phyloP scores from a whole-genome alignment of 2,329 filamentous ascomycete genomes.

The Xylaria sp. region DNA sequence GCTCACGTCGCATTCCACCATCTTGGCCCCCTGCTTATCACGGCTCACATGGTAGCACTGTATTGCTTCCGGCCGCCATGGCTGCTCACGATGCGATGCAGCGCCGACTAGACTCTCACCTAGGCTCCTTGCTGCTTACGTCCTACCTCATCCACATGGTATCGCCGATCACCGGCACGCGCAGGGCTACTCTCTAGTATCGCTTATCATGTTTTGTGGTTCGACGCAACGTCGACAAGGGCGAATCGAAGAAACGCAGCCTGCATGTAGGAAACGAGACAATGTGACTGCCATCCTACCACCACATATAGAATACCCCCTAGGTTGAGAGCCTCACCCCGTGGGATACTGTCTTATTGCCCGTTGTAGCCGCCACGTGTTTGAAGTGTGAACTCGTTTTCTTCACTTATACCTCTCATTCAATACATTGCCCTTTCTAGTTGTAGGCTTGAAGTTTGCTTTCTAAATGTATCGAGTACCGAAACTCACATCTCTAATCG shows the following conservation, averaged over 20 bases:
- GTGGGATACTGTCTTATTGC: conserved; percentile 5
- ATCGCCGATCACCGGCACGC: background rate
- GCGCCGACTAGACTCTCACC: background rate
- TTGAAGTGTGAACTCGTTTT: background rate
- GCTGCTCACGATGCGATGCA: background rate
- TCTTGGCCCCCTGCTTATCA: conserved; percentile 11
- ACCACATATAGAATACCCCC: conserved; percentile 25
- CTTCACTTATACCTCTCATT: background rate
- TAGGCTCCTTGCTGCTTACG: background rate
- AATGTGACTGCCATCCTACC: conserved; percentile 23
- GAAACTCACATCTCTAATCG: background rate
- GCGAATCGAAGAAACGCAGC: conserved; percentile 17
- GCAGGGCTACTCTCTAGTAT: background rate
- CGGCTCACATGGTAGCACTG: conserved; percentile 14
- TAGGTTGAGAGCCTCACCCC: conserved; percentile 14
- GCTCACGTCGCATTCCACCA: conserved; percentile 20
- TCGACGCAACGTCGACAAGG: conserved; percentile 4
- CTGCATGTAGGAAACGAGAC: conserved; percentile 7
- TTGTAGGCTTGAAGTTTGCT: background rate
- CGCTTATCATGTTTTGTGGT: background rate
- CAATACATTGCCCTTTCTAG: background rate
- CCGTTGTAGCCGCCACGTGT: conserved; percentile 1
- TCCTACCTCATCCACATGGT: background rate
- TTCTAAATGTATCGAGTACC: background rate
- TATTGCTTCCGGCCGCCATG: background rate